Evolutionary conservation across 768 basidiomycete genomes (phyloP).

Genomic region (Clavulina sp.): DNA sequence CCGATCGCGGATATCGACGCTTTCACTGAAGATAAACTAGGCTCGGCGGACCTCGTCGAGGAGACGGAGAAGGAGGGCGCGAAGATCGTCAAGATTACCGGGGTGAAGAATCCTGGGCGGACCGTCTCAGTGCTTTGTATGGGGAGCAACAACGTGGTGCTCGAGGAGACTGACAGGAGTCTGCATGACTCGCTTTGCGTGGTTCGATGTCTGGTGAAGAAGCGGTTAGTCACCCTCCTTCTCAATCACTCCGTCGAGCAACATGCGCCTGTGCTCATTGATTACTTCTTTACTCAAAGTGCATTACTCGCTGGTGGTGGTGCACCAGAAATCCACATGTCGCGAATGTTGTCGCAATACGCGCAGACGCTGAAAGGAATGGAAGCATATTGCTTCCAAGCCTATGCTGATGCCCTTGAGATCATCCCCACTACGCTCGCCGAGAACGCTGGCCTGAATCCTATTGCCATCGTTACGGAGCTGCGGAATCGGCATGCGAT

Average conservation of each 20-base stretch:
- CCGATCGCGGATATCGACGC: slow-evolving; percentile 95
- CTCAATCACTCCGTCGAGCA: neutral
- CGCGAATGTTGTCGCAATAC: slow-evolving; percentile 75
- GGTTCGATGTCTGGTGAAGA: slow-evolving; percentile 94
- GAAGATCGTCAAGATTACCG: slow-evolving; percentile 87
- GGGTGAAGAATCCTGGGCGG: slow-evolving; percentile 84
- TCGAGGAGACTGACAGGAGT: slow-evolving; percentile 95
- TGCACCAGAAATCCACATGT: slow-evolving; percentile 95
- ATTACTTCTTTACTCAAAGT: slow-evolving; percentile 25
- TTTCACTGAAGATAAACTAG: slow-evolving; percentile 95
- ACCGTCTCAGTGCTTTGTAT: slow-evolving; percentile 93
- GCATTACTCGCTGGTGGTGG: slow-evolving; percentile 93
- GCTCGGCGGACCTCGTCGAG: slow-evolving; percentile 89
- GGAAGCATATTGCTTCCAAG: slow-evolving; percentile 98
- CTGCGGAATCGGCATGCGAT: slow-evolving; percentile 91
- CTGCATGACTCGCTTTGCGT: slow-evolving; percentile 98
- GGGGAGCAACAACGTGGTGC: slow-evolving; percentile 79
- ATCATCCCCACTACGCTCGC: slow-evolving; percentile 95
- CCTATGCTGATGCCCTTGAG: slow-evolving; percentile 93
- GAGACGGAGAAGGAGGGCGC: slow-evolving; percentile 66
- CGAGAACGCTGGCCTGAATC: slow-evolving; percentile 95
- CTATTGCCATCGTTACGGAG: slow-evolving; percentile 96
- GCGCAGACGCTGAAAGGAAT: slow-evolving; percentile 90
- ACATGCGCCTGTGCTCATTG: too few species aligned
- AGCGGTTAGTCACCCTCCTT: slow-evolving; percentile 39